Evolutionary conservation across 495 filamentous ascomycete species (phyloP).

Genomic region (Hypoxylon rickii): DNA sequence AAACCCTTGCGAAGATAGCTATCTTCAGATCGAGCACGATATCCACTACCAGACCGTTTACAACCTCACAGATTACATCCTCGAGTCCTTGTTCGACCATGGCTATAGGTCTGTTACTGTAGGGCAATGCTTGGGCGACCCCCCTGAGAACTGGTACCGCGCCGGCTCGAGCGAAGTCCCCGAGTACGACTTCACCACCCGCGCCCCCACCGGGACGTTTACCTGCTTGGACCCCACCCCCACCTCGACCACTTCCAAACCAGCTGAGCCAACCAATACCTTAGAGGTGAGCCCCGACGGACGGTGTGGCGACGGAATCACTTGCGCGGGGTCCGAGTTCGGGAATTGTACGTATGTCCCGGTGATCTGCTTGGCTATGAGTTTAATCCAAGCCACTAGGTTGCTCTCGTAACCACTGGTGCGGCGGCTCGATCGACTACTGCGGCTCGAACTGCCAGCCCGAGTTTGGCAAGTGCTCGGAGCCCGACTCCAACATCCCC

Average conservation of each 20-base stretch:
- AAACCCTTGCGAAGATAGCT: slow-evolving; percentile 51
- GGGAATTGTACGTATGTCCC: slow-evolving; percentile 40
- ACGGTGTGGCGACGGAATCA: slow-evolving; percentile 55
- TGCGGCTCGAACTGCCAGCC: slow-evolving; percentile 57
- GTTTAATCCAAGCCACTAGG: slow-evolving; percentile 24
- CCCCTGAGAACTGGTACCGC: slow-evolving; percentile 73
- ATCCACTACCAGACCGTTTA: slow-evolving; percentile 77
- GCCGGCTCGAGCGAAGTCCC: slow-evolving; percentile 34
- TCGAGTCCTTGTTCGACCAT: slow-evolving; percentile 58
- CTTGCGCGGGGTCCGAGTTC: slow-evolving; percentile 53
- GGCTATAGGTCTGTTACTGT: slow-evolving; percentile 73
- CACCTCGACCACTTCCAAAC: slow-evolving; percentile 11
- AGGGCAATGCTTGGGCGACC: slow-evolving; percentile 75
- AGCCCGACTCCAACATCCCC: slow-evolving; percentile 20
- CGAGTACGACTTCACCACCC: slow-evolving; percentile 29
- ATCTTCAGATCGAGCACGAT: slow-evolving; percentile 77
- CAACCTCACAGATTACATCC: slow-evolving; percentile 76
- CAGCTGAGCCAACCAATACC: slow-evolving; percentile 34
- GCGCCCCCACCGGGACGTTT: slow-evolving; percentile 32
- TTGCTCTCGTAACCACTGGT: slow-evolving; percentile 51
- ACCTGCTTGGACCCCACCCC: slow-evolving; percentile 29
- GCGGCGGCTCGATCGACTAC: slow-evolving; percentile 54
- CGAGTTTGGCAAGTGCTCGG: slow-evolving; percentile 53
- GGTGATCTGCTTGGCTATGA: slow-evolving; percentile 2
- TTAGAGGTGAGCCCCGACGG: slow-evolving; percentile 53